A percentile compares a stretch with the other conserved stretches of the same genome.
phyloP scores from a whole-genome alignment of 2,329 filamentous ascomycete genomes.

The Talaromyces sp. region DNA sequence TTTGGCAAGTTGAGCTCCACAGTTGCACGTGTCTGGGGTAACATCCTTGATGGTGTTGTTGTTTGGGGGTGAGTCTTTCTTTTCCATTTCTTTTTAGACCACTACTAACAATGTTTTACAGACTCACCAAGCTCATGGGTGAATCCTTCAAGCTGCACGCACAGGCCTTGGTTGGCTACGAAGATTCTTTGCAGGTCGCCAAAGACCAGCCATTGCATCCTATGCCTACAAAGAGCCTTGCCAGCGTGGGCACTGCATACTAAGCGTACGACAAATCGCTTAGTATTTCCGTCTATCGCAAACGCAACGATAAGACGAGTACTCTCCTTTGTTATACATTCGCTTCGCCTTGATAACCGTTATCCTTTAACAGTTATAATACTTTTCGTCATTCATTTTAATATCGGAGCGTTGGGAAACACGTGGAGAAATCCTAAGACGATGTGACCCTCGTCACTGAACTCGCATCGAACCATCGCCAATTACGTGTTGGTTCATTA shows the following conservation, averaged over 20 bases:
- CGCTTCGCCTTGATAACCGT: constrained; percentile 17
- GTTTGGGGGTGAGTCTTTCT: constrained; percentile 86
- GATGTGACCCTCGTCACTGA: constrained; percentile 22
- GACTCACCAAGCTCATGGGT: constrained; percentile 78
- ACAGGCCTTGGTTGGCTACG: constrained; percentile 90
- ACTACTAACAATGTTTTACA: constrained; percentile 23
- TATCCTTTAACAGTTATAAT: constrained; percentile 20
- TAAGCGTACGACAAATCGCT: constrained; percentile 25
- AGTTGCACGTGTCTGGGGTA: constrained; percentile 92
- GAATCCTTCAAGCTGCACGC: constrained; percentile 97
- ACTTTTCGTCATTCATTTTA: constrained; percentile 23
- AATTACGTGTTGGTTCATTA: constrained; percentile 21
- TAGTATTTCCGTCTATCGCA: constrained; percentile 1
- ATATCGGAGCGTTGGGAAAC: constrained; percentile 18
- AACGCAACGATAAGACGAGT: background rate
- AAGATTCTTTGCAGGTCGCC: constrained; percentile 58
- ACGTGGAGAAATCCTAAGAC: constrained; percentile 23
- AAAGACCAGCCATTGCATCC: constrained; percentile 45
- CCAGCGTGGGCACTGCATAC: constrained; percentile 45
- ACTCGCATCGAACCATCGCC: constrained; percentile 21
- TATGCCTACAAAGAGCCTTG: constrained; percentile 46
- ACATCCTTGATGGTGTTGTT: constrained; percentile 96
- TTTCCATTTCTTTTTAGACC: background rate
- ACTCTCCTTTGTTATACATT: constrained; percentile 21
- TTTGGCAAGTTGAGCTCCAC: constrained; percentile 91